These are phyloP conservation scores for Xylariomycetidae sp. DNA, from an alignment of 2,329 filamentous ascomycete genomes.

Conservation along the genomic window DNA sequence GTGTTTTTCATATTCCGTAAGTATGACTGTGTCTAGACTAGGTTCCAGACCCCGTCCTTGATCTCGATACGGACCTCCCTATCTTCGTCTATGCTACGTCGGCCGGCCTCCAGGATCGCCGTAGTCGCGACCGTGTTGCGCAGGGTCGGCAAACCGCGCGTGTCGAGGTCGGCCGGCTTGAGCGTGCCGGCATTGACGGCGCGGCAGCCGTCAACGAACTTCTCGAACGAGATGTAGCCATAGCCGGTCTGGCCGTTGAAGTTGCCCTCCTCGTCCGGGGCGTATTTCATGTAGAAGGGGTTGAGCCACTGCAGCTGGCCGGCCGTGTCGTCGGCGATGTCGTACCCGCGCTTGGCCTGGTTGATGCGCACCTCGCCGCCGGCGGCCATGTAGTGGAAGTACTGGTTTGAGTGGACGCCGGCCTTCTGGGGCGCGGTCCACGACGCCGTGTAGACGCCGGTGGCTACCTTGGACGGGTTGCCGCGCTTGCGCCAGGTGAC, in stretches of 20 bases:
- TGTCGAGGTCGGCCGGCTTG: constrained; percentile 70
- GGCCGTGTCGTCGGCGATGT: constrained; percentile 75
- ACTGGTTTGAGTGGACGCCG: constrained; percentile 93
- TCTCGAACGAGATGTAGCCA: constrained; percentile 91
- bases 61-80: constrained; percentile 69
- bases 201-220: constrained; percentile 84
- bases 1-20: too few relatives aligned
- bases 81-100: constrained; percentile 77
- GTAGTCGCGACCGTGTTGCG: constrained; percentile 87
- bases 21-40: too few relatives aligned
- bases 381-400: constrained; percentile 88
- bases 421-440: constrained; percentile 93
- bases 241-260: constrained; percentile 89
- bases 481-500: constrained; percentile 78
- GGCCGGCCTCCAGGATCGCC: constrained; percentile 82
- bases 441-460: constrained; percentile 85
- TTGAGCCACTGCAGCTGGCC: constrained; percentile 80
- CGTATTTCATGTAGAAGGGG: constrained; percentile 93
- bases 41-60: constrained; percentile 59
- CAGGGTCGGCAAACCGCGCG: constrained; percentile 75
- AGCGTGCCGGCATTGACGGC: constrained; percentile 68
- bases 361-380: constrained; percentile 83
- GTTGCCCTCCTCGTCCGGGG: constrained; percentile 90
- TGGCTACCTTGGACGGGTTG: constrained; percentile 65
- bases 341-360: constrained; percentile 91